Base-by-base conservation (phyloP, 768 basidiomycete genomes). In the Ephemerocybe angulata region DNA sequence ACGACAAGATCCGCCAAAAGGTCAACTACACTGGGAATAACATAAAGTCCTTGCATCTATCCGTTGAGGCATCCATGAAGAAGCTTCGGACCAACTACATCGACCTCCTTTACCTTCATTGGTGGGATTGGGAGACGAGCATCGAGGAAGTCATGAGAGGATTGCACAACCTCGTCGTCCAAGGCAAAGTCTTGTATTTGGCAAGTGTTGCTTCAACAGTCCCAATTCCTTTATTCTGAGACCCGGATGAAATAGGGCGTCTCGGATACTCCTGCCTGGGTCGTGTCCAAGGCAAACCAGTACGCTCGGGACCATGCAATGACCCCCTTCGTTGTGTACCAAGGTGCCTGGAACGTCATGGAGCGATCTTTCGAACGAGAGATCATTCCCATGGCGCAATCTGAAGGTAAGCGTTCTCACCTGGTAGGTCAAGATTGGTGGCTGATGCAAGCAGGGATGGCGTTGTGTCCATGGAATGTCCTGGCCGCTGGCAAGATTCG, bases 61-160 rank as follows among this genome's bases (percentile, higher is more conserved):
- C 73, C 22, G 63, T 80, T 21, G 62, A 70, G 17, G 75, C 66
- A 2, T 76, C 73, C 15, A 63, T 81, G 53, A 74, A 74, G 66
- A 77, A 76, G 60, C 70, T 82, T 4, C 64, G 72, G 25, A 77
- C 75, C 0, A 62, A 63, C 3, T 77, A 77, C 52, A 74, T 79
- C 54, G 80, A 82, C 56, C 60, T 80, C 40, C 64, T 77, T 12
- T 77, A 77, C 59, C 41, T 76, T 2, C 74, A 78, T 54, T 75
- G 70, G 67, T 79, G 81, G 80, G 82, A 84, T 59, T 81, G 70
- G 57, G 64, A 71, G 12, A 80, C 78, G 11, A 68, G 70, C 6
- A 71, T 85, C 46, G 76, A 79, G 59, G 83, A 86, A 65, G 66
- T 84, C 30, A 83, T 85, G 81, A 72, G 76, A 48, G 66, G 70